Conservation (phyloP, 257 asterid genomes). For the Fraxinus americana region DNA sequence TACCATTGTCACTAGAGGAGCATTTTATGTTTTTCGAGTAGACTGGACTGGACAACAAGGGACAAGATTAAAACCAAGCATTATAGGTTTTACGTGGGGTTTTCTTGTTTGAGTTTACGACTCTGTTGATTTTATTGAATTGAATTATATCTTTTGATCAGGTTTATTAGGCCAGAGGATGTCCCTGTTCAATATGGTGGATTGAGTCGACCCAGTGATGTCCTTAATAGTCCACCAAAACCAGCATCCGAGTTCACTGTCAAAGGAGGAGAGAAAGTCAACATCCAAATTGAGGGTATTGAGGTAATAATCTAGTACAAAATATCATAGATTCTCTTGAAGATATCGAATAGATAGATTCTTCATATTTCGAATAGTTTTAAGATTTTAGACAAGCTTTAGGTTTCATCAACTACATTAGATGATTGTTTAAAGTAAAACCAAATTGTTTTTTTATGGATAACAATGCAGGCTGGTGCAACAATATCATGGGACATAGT, state of each 20-base stretch:
- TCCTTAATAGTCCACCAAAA: slow-evolving; percentile 55
- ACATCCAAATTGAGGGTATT: slow-evolving; percentile 93
- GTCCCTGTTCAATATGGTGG: slow-evolving; percentile 90
- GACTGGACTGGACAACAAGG: not conserved
- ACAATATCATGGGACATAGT: slow-evolving; percentile 84
- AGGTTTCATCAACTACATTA: not conserved
- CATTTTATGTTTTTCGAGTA: not conserved
- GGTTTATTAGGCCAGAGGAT: slow-evolving; percentile 80
- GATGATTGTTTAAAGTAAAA: too few species aligned
- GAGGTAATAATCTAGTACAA: slow-evolving; percentile 51
- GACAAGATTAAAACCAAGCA: not conserved
- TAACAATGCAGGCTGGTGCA: slow-evolving; percentile 58
- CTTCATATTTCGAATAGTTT: not conserved
- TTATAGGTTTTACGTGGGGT: not conserved
- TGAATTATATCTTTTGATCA: slow-evolving; percentile 16
- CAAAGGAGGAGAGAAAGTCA: slow-evolving; percentile 90
- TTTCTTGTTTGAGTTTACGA: not conserved
- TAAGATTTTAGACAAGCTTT: not conserved
- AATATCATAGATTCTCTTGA: too few species aligned
- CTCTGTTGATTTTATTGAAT: not conserved
- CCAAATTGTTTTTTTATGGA: too few species aligned
- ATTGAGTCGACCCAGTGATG: slow-evolving; percentile 68
- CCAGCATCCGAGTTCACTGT: slow-evolving; percentile 92
- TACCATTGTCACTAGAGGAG: not conserved
- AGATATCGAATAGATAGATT: not conserved